phyloP scores from a whole-genome alignment of 495 filamentous ascomycete genomes.

The Hypoxylon fragiforme region DNA sequence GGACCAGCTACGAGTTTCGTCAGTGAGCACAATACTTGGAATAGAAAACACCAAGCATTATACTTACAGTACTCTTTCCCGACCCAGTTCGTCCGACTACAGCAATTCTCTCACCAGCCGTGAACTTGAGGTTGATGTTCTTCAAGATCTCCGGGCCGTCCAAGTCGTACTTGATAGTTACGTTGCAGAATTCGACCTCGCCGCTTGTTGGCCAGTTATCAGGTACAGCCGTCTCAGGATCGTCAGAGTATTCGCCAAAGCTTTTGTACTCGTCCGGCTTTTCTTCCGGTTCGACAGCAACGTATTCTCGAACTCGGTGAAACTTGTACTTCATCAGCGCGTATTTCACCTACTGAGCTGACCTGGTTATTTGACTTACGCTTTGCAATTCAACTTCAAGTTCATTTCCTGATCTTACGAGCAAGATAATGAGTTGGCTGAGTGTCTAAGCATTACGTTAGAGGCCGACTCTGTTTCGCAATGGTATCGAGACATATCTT shows the following conservation, averaged over 20 bases:
- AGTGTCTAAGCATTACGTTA: conserved; percentile 34
- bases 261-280: conserved; percentile 34
- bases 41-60: background rate
- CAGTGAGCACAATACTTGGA: conserved; percentile 19
- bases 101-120: conserved; percentile 57
- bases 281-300: conserved; percentile 50
- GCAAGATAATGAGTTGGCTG: conserved; percentile 47
- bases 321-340: conserved; percentile 32
- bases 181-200: conserved; percentile 52
- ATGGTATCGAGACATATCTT: background rate
- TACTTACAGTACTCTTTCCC: conserved; percentile 58
- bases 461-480: background rate
- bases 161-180: conserved; percentile 52
- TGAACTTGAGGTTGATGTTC: conserved; percentile 53
- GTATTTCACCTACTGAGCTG: background rate
- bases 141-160: conserved; percentile 55
- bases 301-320: conserved; percentile 54
- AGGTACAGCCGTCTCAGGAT: conserved; percentile 36
- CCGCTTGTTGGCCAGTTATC: conserved; percentile 53
- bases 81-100: conserved; percentile 62
- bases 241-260: conserved; percentile 31
- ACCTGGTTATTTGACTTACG: conserved; percentile 26
- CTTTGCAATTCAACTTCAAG: conserved; percentile 55
- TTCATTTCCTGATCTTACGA: conserved; percentile 53
- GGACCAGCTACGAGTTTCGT: conserved; percentile 40